Conservation (phyloP, 306 rosid species). For the Lathyrus aphaca region DNA sequence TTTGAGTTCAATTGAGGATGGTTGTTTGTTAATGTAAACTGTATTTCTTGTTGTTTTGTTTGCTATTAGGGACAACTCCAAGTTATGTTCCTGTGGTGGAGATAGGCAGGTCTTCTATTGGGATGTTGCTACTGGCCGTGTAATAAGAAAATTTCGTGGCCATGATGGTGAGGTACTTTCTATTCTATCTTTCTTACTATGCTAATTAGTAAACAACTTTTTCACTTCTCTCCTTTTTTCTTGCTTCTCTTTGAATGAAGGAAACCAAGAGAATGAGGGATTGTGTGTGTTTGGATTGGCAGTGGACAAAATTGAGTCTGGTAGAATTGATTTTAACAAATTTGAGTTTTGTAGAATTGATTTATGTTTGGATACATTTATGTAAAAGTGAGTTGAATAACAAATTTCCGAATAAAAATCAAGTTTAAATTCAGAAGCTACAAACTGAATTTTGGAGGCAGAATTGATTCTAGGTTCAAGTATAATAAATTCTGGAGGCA, state of each 20-base stretch:
- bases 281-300: not conserved
- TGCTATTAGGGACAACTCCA: slow-evolving; percentile 74
- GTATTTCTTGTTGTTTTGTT: not conserved
- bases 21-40: slow-evolving; percentile 10
- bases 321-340: no score
- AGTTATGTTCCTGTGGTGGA: slow-evolving; percentile 85
- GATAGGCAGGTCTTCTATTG: slow-evolving; percentile 83
- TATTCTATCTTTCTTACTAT: not conserved
- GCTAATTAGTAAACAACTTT: not conserved
- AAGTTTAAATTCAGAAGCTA: no score
- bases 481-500: no score
- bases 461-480: no score
- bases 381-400: no score
- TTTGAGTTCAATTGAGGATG: not conserved
- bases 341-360: no score
- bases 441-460: no score
- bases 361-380: no score
- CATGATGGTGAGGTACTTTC: slow-evolving; percentile 75
- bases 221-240: not conserved
- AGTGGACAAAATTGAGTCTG: no score
- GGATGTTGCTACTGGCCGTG: slow-evolving; percentile 89
- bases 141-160: slow-evolving; percentile 85
- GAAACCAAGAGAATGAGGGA: not conserved
- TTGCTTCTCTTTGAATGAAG: not conserved
- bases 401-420: no score